Evolutionary conservation across 2,329 filamentous ascomycete genomes (phyloP), one percentile per base, ranked within the genome.

Genomic region (Sporothrix mexicana): DNA sequence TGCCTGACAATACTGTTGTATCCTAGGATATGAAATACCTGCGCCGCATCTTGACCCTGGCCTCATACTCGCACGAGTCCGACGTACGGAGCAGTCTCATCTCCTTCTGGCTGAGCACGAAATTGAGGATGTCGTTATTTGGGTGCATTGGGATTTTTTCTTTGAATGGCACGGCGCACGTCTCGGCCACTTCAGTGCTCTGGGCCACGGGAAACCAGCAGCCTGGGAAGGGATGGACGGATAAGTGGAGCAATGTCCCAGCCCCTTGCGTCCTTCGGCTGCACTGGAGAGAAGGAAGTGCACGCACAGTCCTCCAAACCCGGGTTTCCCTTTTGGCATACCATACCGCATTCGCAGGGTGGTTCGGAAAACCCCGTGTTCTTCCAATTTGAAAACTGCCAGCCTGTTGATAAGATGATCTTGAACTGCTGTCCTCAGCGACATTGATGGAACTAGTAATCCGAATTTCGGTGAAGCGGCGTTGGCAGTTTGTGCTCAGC

Each of bases 391-490:
- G 30, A 36, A 7, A 36, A 36, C 30, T 36, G 30, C 47, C n/a
- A 17, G 47, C 12, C 36, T 43, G 36, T 61, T 61, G 57, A 61
- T 15, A 9, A 17, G 25, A 36, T 36, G 47, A 4, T 20, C 23
- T 53, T n/a, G 12, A 15, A 2, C 25, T 13, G 61, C 61, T 25
- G n/a, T 30, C 25, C 62, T 47, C 7, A 17, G 7, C 53, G 23
- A 47, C 36, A 36, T 23, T 57, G 61, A 61, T 70, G 57, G 64
- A 45, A 62, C 69, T 69, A 23, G 20, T 69, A 45, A 74, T 70
- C 70, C 69, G 61, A 64, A 73, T 74, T 66, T 64, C 73, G 73
- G 71, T 43, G 69, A 68, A 68, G 47, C 69, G 47, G 62, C 66
- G 25, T n/a, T 55, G 59, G 30, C 41, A 36, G 30, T 53, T 55